Conservation (phyloP, 2,329 filamentous ascomycete genomes). For the Xylaria sp. region DNA sequence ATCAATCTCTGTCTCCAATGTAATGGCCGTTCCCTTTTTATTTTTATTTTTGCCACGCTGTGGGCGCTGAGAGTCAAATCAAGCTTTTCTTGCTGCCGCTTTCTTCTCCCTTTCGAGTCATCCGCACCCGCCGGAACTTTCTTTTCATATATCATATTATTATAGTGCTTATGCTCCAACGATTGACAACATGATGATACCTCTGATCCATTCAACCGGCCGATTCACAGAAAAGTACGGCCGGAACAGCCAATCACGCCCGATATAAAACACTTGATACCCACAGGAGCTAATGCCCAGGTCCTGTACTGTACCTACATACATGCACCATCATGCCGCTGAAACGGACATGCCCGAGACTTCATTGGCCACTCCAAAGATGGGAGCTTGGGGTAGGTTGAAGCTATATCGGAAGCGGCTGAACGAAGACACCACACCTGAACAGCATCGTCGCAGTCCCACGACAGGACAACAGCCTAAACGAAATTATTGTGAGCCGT, state of each 20-base stretch:
- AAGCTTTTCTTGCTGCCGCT: conserved; percentile 30
- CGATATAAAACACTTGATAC: conserved; percentile 9
- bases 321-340: conserved; percentile 30
- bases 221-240: conserved; percentile 25
- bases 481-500: conserved; percentile 8
- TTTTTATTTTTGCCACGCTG: conserved; percentile 4
- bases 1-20: background rate
- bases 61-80: conserved; percentile 17
- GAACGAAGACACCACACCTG: conserved; percentile 28
- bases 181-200: conserved; percentile 11
- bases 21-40: background rate
- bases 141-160: conserved; percentile 1
- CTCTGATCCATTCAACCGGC: conserved; percentile 12
- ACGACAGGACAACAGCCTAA: conserved; percentile 32
- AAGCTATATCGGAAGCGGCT: conserved; percentile 32
- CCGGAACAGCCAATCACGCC: conserved; percentile 31
- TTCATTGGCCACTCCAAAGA: conserved; percentile 24
- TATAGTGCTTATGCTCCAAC: conserved; percentile 20
- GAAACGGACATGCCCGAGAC: conserved; percentile 19
- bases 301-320: conserved; percentile 23
- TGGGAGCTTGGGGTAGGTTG: conserved; percentile 29
- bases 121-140: conserved; percentile 13
- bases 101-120: conserved; percentile 14
- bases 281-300: conserved; percentile 25
- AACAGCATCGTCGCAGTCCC: conserved; percentile 24